Base-by-base conservation (phyloP, 768 basidiomycete species). In the Calvatia gigantea region DNA sequence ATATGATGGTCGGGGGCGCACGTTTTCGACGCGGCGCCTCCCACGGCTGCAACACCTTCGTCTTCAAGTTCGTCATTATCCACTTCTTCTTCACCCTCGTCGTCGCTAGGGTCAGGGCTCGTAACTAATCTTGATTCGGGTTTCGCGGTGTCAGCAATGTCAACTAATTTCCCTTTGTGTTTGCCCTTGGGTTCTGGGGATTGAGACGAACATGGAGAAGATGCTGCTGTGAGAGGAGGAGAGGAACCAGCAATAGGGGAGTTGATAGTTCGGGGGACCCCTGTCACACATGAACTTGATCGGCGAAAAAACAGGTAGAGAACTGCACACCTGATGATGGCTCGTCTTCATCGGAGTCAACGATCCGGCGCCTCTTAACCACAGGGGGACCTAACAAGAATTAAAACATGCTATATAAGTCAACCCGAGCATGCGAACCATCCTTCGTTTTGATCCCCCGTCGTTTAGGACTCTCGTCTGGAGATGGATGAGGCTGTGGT, bases 1-100 rank as follows among this genome's bases (percentile, higher is more conserved):
- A n/a, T 3, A 31, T 42, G 31, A 41, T 31, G 33, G 46, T 1
- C 52, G n/a, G 39, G 37, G 29, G 44, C 50, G 3, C 60, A 89
- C 93, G 75, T 84, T 64, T 89, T 88, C 0, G 84, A 83, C 2
- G 85, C 84, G 11, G 73, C 70, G 32, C 67, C 70, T 39, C 65
- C 73, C 49, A 72, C 66, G 42, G 67, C 43, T 4, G 58, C 51
- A 5, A 29, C 45, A 9, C 25, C 41, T 17, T 73, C 73, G 37
- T 69, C 69, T 23, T 57, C 58, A 37, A 56, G 32, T 21, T 56
- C 54, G 4, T 51, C 48, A 11, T 29, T 45, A n/a, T 51, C 62
- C 4, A 60, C 57, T 23, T 70, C 70, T 21, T 71, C 70, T 41
- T 73, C 74, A 27, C 67, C 72, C n/a, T 70, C 69, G 50, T 66